A percentile compares a stretch with the other conserved stretches of the same genome.
Evolutionary conservation across 495 filamentous ascomycete genomes (phyloP).

Genomic region (Annulohypoxylon stygium): DNA sequence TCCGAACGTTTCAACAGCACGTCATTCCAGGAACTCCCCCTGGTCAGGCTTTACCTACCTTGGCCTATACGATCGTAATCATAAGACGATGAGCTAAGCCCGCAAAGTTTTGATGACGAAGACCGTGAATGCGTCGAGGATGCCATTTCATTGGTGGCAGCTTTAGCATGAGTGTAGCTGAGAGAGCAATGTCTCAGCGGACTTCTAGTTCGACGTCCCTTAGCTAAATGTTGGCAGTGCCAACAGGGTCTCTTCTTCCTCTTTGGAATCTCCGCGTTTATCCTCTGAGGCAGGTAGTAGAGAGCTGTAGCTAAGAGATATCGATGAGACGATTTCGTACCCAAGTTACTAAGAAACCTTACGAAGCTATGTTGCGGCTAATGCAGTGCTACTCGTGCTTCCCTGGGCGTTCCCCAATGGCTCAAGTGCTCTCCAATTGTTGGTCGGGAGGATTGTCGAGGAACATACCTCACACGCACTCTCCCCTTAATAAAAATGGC

Average conservation of each 20-base stretch:
- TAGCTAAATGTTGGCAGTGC: conserved; percentile 33
- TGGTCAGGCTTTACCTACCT: conserved; percentile 27
- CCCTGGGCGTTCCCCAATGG: conserved; percentile 13
- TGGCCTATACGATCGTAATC: conserved; percentile 16
- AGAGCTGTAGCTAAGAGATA: background rate
- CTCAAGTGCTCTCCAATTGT: conserved; percentile 7
- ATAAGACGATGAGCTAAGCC: conserved; percentile 29
- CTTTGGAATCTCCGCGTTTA: background rate
- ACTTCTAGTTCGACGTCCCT: conserved; percentile 19
- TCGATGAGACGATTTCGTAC: conserved; percentile 21
- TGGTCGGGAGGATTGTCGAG: conserved; percentile 22
- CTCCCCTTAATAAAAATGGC: conserved; percentile 40
- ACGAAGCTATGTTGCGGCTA: conserved; percentile 38
- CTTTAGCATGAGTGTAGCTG: conserved; percentile 3
- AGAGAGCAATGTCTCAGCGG: conserved; percentile 2
- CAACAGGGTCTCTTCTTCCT: conserved; percentile 30
- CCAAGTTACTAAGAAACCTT: conserved; percentile 29
- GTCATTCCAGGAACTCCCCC: conserved; percentile 20
- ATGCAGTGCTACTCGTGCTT: conserved; percentile 34
- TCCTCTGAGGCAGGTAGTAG: conserved; percentile 9
- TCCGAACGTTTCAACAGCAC: conserved; percentile 20
- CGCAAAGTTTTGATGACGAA: conserved; percentile 34
- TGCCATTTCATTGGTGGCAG: conserved; percentile 7
- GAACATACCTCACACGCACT: conserved; percentile 34
- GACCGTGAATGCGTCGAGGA: conserved; percentile 1